phyloP scores from a whole-genome alignment of 2,329 filamentous ascomycete species.

The Aphanocladium album region DNA sequence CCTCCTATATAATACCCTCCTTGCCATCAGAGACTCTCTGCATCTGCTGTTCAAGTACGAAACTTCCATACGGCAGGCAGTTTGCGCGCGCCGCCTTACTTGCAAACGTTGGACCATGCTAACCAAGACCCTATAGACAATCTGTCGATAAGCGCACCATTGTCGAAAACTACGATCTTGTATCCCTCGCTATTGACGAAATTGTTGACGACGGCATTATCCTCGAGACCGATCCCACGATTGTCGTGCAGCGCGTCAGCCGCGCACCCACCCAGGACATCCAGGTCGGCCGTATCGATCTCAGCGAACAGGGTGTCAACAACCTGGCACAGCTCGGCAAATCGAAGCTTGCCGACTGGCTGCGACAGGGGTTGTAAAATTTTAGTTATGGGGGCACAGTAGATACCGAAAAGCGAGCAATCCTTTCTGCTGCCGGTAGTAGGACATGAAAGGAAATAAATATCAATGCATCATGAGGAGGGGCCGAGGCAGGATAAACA shows the following conservation, averaged over 20 bases:
- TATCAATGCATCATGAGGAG: slow-evolving; percentile 1
- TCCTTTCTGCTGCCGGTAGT: neutral
- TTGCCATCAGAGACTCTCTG: slow-evolving; percentile 84
- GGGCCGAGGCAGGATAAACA: neutral
- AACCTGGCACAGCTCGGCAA: slow-evolving; percentile 93
- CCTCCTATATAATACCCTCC: slow-evolving; percentile 86
- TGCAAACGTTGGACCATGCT: slow-evolving; percentile 8
- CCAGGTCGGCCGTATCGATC: slow-evolving; percentile 87
- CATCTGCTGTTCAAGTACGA: slow-evolving; percentile 87
- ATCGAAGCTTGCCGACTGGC: slow-evolving; percentile 82
- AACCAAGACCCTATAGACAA: slow-evolving; percentile 54
- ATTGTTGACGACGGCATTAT: slow-evolving; percentile 95
- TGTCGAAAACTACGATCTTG: slow-evolving; percentile 96
- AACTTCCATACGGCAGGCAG: neutral
- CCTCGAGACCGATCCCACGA: slow-evolving; percentile 92
- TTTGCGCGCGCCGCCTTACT: neutral
- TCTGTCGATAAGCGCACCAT: slow-evolving; percentile 96
- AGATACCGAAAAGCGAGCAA: neutral
- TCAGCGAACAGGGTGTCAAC: slow-evolving; percentile 91
- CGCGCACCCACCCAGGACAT: slow-evolving; percentile 87
- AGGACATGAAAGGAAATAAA: neutral
- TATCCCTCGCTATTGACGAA: slow-evolving; percentile 90
- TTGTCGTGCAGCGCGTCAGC: slow-evolving; percentile 88
- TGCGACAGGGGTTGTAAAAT: slow-evolving; percentile 72
- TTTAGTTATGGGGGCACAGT: neutral